Evolutionary conservation across 2,329 filamentous ascomycete genomes (phyloP), one percentile per base, ranked within the genome.

Genomic region (Fusarium guadeloupense): DNA sequence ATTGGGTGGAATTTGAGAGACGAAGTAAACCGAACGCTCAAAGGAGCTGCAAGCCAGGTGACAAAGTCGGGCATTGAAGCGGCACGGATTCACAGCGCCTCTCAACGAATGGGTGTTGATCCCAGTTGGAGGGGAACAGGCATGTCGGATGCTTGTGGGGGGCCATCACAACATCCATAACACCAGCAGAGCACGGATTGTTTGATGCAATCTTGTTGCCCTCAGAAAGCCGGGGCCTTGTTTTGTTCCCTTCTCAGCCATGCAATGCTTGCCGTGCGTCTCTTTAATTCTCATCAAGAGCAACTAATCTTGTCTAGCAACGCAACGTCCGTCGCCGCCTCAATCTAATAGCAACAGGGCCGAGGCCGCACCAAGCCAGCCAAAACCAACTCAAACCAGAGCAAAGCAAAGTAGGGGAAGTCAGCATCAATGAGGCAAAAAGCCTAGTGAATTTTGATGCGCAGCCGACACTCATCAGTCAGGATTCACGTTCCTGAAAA

Each of bases 401-500:
- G 34, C 25, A 44, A 62, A 51, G 28, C 42, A 40, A 52, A 53
- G 23, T 39, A 59, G 37, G 21, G 46, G 37, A 43, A 54, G 33
- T 34, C 23, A 31, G 44, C 19, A 31, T 62, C 47, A 56, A 60
- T 28, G 19, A 31, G 54, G 59, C 33, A 55, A 33, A 40, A 14
- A 48, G 44, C 54, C 54, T 37, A 52, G 59, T 44, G 59, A 51
- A 51, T 64, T 55, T 23, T 55, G 46, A 60, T 53, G 53, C 42
- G 54, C 60, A 50, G 60, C 60, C 60, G 38, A 54, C 34, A 42
- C 45, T 53, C 61, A 62, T 25, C 53, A 46, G 40, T 56, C 58
- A 53, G 34, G 59, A 58, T 59, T 65, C 55, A 62, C 53, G 62
- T 69, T 68, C 62, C 68, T 68, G 55, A 64, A 67, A 30, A 25